phyloP scores from a whole-genome alignment of 495 filamentous ascomycete genomes.

The Hypoxylon fragiforme region DNA sequence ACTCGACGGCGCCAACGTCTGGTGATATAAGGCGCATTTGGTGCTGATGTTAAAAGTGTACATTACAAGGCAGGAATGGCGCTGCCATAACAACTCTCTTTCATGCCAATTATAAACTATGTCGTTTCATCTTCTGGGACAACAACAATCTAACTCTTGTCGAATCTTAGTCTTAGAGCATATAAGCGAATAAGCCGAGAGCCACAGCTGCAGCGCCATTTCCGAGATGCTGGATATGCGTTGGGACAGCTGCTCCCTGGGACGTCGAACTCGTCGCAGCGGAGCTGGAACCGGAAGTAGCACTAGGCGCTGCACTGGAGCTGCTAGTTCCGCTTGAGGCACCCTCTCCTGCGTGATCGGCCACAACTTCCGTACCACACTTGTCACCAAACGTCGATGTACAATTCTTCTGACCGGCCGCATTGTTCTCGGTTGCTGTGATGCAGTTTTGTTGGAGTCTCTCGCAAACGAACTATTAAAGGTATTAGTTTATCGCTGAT shows the following conservation, averaged over 20 bases:
- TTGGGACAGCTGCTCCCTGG: conserved; percentile 38
- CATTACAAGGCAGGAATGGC: conserved; percentile 23
- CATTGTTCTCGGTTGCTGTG: conserved; percentile 31
- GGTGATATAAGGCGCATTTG: conserved; percentile 6
- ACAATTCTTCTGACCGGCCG: conserved; percentile 42
- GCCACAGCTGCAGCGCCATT: conserved; percentile 42
- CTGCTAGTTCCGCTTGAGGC: conserved; percentile 25
- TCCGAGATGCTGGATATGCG: conserved; percentile 37
- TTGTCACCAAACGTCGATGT: conserved; percentile 34
- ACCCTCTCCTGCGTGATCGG: conserved; percentile 38
- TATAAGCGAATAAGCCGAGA: conserved; percentile 42
- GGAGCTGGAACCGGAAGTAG: conserved; percentile 20
- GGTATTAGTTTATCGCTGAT: conserved; percentile 2
- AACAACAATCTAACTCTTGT: conserved; percentile 1
- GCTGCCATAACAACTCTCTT: conserved; percentile 11
- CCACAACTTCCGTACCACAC: conserved; percentile 42
- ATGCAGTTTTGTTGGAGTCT: conserved; percentile 41
- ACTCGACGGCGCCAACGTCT: conserved; percentile 15
- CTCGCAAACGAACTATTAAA: conserved; percentile 42
- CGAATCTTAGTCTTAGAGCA: conserved; percentile 33
- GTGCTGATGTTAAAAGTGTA: conserved; percentile 10
- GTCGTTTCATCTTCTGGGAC: conserved; percentile 1
- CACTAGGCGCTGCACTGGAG: conserved; percentile 23
- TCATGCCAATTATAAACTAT: not conserved
- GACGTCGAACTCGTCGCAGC: conserved; percentile 25